These are phyloP conservation scores for Curvularia eragrostidis DNA, from an alignment of 2,329 filamentous ascomycete species.

Conservation along the genomic window DNA sequence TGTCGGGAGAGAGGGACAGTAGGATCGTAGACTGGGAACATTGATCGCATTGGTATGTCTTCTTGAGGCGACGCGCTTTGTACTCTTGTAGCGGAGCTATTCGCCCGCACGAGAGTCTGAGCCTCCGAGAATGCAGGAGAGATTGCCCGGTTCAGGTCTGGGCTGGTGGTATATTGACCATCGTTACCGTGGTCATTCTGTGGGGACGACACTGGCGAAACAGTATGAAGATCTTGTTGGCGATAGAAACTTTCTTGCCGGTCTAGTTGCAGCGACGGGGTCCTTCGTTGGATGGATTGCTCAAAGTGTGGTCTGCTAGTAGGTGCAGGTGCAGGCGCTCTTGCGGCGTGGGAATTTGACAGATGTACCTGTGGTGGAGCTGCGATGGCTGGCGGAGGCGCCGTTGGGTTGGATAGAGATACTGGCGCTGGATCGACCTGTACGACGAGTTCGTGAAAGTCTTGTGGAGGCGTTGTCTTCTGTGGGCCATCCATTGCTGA, in stretches of 20 bases:
- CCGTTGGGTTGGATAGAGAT: slow-evolving; percentile 39
- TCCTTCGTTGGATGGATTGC: slow-evolving; percentile 31
- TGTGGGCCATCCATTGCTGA: slow-evolving; percentile 40
- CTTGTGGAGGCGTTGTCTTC: slow-evolving; percentile 37
- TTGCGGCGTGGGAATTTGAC: slow-evolving; percentile 25
- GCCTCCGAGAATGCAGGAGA: slow-evolving; percentile 47
- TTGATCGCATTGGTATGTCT: slow-evolving; percentile 66
- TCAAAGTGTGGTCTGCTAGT: slow-evolving; percentile 31
- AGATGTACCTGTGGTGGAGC: slow-evolving; percentile 41
- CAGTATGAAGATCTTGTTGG: slow-evolving; percentile 28
- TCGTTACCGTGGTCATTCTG: slow-evolving; percentile 21
- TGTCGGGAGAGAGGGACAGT: slow-evolving; percentile 70
- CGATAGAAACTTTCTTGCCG: slow-evolving; percentile 29
- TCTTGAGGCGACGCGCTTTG: slow-evolving; percentile 40
- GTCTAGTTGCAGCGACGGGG: slow-evolving; percentile 28
- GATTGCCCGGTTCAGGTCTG: slow-evolving; percentile 40
- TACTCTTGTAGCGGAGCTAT: slow-evolving; percentile 43
- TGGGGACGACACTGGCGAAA: slow-evolving; percentile 28
- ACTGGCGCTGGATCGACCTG: slow-evolving; percentile 50
- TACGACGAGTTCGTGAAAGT: slow-evolving; percentile 51
- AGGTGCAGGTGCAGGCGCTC: slow-evolving; percentile 34
- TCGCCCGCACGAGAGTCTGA: slow-evolving; percentile 48
- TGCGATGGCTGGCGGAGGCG: slow-evolving; percentile 29
- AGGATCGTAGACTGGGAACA: slow-evolving; percentile 78
- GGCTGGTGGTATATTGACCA: slow-evolving; percentile 28